Conservation (phyloP, 768 basidiomycete genomes). For the Xerocomellus chrysenteron region DNA sequence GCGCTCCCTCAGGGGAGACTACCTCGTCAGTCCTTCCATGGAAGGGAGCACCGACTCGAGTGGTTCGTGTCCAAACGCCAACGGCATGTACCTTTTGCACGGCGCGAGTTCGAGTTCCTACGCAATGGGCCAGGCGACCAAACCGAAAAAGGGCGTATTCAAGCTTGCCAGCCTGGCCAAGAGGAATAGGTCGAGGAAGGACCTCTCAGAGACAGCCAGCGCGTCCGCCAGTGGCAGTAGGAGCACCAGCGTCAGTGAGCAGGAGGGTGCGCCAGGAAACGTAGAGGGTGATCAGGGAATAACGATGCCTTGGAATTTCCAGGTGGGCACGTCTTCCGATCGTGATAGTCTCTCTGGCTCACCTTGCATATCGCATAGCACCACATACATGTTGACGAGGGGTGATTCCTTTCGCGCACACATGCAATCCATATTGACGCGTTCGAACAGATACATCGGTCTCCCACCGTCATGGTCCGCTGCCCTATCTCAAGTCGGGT, state of each 20-base stretch:
- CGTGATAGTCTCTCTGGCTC: neutral
- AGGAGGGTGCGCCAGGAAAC: neutral
- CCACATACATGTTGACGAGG: slow-evolving; percentile 78
- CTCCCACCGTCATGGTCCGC: slow-evolving; percentile 74
- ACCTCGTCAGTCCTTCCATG: slow-evolving; percentile 14
- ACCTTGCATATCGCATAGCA: slow-evolving; percentile 44
- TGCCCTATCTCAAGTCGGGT: slow-evolving; percentile 59
- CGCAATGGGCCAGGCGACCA: slow-evolving; percentile 10
- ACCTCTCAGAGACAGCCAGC: slow-evolving; percentile 26
- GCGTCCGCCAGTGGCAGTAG: slow-evolving; percentile 10
- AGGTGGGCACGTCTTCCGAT: slow-evolving; percentile 39
- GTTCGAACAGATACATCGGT: slow-evolving; percentile 49
- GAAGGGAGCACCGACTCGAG: slow-evolving; percentile 30
- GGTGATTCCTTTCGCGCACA: slow-evolving; percentile 38
- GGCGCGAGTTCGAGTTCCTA: slow-evolving; percentile 20
- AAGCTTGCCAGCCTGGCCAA: slow-evolving; percentile 37
- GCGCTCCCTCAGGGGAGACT: slow-evolving; percentile 16
- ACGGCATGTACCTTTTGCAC: slow-evolving; percentile 11
- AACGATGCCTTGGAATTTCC: slow-evolving; percentile 73
- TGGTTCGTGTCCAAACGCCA: slow-evolving; percentile 14
- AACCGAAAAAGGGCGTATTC: slow-evolving; percentile 34
- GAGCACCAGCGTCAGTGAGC: slow-evolving; percentile 13
- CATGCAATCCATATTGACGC: neutral
- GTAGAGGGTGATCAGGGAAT: slow-evolving; percentile 57
- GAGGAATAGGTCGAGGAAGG: slow-evolving; percentile 33